Percentiles rank a stretch among this genome's conserved stretches.
Evolutionary conservation across 2,329 filamentous ascomycete species (phyloP).

Genomic region (Apiospora pterosperma): DNA sequence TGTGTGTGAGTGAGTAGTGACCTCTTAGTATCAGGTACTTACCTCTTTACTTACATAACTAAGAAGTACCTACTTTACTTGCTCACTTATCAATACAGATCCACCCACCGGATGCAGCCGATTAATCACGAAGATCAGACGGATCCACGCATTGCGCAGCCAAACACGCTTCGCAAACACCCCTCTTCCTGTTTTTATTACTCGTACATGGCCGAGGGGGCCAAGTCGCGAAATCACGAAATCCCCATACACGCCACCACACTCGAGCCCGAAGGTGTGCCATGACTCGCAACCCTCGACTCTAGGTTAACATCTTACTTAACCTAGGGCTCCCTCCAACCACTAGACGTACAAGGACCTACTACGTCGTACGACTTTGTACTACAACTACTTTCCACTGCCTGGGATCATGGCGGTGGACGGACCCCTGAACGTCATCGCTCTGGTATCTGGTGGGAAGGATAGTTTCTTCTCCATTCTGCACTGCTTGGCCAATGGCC

Average conservation of each 20-base stretch:
- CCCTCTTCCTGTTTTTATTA: neutral
- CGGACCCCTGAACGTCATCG: conserved; percentile 70
- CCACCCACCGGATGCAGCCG: too few relatives aligned
- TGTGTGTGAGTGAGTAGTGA: too few relatives aligned
- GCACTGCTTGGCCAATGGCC: conserved; percentile 84
- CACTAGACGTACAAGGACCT: too few relatives aligned
- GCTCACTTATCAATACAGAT: neutral
- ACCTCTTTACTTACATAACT: too few relatives aligned
- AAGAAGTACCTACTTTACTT: neutral
- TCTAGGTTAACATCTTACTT: too few relatives aligned
- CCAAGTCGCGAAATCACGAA: neutral
- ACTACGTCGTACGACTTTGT: neutral
- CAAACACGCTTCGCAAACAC: neutral
- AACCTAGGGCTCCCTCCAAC: neutral
- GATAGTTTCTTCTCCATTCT: conserved; percentile 93
- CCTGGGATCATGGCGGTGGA: conserved; percentile 36
- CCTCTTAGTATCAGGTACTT: too few relatives aligned
- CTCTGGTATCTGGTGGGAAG: conserved; percentile 92
- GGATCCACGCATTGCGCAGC: neutral
- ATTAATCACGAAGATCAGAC: neutral
- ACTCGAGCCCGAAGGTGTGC: neutral
- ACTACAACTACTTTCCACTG: neutral
- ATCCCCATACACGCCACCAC: neutral
- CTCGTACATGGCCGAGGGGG: neutral
- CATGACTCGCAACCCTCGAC: neutral